A percentile compares a stretch with the other conserved stretches of the same genome.
phyloP scores from a whole-genome alignment of 2,329 filamentous ascomycete species.

The Magnaporthales sp. region DNA sequence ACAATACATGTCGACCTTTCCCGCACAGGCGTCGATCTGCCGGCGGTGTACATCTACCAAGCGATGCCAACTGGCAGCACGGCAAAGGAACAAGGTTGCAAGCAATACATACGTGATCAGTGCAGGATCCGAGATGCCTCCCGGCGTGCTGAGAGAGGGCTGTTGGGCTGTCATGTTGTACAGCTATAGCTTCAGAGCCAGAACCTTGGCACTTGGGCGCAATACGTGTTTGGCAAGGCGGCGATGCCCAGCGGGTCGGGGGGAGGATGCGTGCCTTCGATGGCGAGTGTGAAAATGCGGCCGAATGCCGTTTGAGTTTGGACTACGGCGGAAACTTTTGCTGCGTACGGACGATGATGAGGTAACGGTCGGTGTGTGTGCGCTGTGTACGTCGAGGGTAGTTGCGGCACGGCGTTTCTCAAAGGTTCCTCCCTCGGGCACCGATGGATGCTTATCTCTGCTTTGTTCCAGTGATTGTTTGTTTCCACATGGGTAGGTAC shows the following conservation, averaged over 20 bases:
- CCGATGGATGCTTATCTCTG: background rate
- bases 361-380: background rate
- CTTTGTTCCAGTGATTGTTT: background rate
- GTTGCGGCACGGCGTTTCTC: background rate
- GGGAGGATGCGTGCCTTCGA: background rate
- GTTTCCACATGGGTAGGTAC: background rate
- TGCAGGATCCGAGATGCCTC: constrained; percentile 17
- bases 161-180: constrained; percentile 4
- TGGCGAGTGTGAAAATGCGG: background rate
- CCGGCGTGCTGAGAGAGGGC: constrained; percentile 10
- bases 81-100: background rate
- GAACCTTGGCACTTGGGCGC: background rate
- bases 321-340: background rate
- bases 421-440: background rate
- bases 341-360: background rate
- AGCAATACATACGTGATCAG: constrained; percentile 15
- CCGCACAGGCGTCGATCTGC: background rate
- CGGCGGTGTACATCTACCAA: background rate
- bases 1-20: background rate
- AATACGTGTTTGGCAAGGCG: background rate
- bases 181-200: background rate
- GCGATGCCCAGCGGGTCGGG: background rate
- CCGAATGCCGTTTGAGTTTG: background rate
- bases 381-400: background rate
- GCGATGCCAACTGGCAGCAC: background rate